phyloP scores from a whole-genome alignment of 2,329 filamentous ascomycete genomes.

The Bipolaris oryzae region DNA sequence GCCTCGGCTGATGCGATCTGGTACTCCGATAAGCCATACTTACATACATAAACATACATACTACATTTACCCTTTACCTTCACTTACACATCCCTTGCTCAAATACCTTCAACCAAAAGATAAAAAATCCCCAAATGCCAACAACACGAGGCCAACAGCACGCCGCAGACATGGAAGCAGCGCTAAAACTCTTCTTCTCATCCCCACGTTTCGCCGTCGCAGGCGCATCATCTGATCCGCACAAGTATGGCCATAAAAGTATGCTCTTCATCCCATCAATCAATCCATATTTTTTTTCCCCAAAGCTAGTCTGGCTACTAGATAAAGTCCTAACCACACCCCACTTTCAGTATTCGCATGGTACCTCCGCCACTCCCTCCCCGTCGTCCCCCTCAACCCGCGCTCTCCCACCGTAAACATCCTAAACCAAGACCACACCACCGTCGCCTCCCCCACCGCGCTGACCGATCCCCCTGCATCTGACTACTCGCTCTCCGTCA shows the following conservation, averaged over 20 bases:
- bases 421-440: slow-evolving; percentile 62
- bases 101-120: not conserved
- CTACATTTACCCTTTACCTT: not conserved
- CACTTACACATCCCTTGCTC: not conserved
- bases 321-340: too few species aligned
- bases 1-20: slow-evolving; percentile 6
- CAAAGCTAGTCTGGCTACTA: too few species aligned
- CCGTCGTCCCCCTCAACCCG: slow-evolving; percentile 85
- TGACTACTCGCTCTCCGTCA: slow-evolving; percentile 74
- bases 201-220: slow-evolving; percentile 84
- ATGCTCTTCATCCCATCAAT: too few species aligned
- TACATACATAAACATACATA: not conserved
- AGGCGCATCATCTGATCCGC: slow-evolving; percentile 81
- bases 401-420: slow-evolving; percentile 68
- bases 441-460: slow-evolving; percentile 68
- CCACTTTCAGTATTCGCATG: slow-evolving; percentile 75
- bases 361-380: slow-evolving; percentile 79
- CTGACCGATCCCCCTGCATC: slow-evolving; percentile 64
- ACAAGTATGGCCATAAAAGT: slow-evolving; percentile 91
- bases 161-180: slow-evolving; percentile 63
- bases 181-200: slow-evolving; percentile 79
- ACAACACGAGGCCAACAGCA: slow-evolving; percentile 34
- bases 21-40: slow-evolving; percentile 5
- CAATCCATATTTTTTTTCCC: too few species aligned
- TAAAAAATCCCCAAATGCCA: slow-evolving; percentile 22